Base-by-base conservation (phyloP, 1,284 basidiomycete species). In the Boletellus sp. region DNA sequence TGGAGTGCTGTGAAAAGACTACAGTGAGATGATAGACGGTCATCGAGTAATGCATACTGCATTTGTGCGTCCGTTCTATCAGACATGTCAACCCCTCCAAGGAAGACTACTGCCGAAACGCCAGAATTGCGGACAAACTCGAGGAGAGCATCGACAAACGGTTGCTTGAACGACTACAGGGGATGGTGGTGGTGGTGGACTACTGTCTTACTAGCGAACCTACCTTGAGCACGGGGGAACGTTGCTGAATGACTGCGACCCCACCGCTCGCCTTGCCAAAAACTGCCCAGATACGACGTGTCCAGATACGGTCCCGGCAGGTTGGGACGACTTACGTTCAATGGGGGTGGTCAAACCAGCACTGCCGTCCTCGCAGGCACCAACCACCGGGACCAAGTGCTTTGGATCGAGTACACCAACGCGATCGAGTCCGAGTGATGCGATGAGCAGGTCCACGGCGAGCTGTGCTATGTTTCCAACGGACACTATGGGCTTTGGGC, bases 401-500 rank as follows among this genome's bases (percentile, higher is more conserved):
- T 71, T 73, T 16, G 86, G 74, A 55, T 82, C 77, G 21, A 89
- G 78, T 19, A 84, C 66, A 28, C 82, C 89, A 10, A 89, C 69
- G 38, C 79, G 75, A 48, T 69, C 63, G 10, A 92, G 75, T 16
- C 71, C 73, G 41, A 89, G 73, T 0, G 85, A 83, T 6, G 83
- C 66, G 51, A 91, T 84, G 52, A 92, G 70, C 13, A 92, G 70
- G 68, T 92, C 90, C 16, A 73, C 82, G 0, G 88, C 81, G 16
- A 92, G 77, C 62, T 92, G 90, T 8, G 83, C 76, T 36, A 92
- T 78, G 71, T 91, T 92, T 42, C 85, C 90, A 22, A 83, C 79
- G 1, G 89, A 91, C 5, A 92, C 88, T 41, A 91, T 67, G 22
- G 90, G 89, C 89, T 92, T 61, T 46, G 53, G 57, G 60, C 46